Evolutionary conservation across 371 early-diverging fungal genomes (phyloP), one percentile per base, ranked within the genome.

Genomic region (Rhizopus stolonifer): DNA sequence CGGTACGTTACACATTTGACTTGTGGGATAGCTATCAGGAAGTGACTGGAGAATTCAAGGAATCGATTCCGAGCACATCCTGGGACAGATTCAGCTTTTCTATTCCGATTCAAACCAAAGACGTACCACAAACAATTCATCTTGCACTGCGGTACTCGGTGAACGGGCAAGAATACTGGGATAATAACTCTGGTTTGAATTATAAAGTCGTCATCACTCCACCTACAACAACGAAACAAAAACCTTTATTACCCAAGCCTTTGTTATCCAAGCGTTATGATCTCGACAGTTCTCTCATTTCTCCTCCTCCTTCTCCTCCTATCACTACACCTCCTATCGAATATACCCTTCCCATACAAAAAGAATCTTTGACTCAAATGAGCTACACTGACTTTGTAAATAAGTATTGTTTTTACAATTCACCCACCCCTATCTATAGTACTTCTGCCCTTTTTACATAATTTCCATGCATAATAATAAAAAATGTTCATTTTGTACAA

Each of bases 171-270:
- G 86, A 86, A 55, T 78, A 71, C 57, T 93, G 93, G 93, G 93
- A 93, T 70, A 91, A 88, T 67, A 90, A 91, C 70, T 64, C 62
- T 26, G 88, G 88, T 11, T 58, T 62, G 44, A 89, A 91, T 66
- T 89, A 89, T 69, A 75, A 81, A 52, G 56, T 83, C 31, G 65
- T 76, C 25, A 61, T 79, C 7, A 45, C 45, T 13, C 59, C 53
- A n/a, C 15, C 39, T 42, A 15, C 24, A 29, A 32, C 23, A 52
- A 18, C 14, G 29, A 14, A 32, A 33, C 43, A 15, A 24, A 8
- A 11, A 36, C 18, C 5, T 15, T 19, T 4, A 61, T 15, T 11
- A 18, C 49, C 38, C 45, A 57, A 40, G 32, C 26, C 22, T 10
- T 29, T 29, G 31, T 32, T 32, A 33, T 49, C 18, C 19, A 55